Conservation (phyloP, 129 eudicot species). For the Pulicaria dysenterica region DNA sequence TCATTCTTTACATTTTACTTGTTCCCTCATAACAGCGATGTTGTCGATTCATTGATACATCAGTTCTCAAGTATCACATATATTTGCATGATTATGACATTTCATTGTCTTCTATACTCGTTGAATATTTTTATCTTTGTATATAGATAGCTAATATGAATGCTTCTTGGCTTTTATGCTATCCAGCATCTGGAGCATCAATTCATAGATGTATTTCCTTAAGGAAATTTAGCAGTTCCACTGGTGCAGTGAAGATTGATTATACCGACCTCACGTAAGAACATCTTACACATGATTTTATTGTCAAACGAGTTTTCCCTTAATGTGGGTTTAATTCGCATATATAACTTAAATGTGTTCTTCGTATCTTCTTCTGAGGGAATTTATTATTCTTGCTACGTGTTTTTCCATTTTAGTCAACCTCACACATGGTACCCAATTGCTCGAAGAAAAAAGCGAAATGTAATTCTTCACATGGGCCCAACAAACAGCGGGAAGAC, state of each 20-base stretch:
- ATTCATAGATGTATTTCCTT: slow-evolving; percentile 31
- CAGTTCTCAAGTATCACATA: neutral
- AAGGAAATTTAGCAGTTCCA: slow-evolving; percentile 53
- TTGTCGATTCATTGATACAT: neutral
- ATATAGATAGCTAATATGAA: slow-evolving; percentile 38
- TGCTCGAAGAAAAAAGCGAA: slow-evolving; percentile 81
- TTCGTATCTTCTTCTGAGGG: neutral
- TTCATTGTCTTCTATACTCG: neutral
- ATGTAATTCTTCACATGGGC: slow-evolving; percentile 83
- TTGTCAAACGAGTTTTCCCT: neutral
- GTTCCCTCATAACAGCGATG: neutral
- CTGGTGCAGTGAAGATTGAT: slow-evolving; percentile 53
- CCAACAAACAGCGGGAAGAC: slow-evolving; percentile 99
- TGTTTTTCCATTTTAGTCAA: slow-evolving; percentile 48
- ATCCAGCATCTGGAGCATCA: slow-evolving; percentile 22
- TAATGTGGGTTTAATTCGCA: slow-evolving; percentile 1
- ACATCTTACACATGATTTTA: slow-evolving; percentile 10
- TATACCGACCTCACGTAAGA: slow-evolving; percentile 97
- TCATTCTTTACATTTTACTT: neutral
- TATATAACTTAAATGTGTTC: slow-evolving; percentile 1
- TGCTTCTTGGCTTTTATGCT: no score
- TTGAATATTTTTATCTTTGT: slow-evolving; percentile 11
- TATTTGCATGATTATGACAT: slow-evolving; percentile 6
- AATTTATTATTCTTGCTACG: slow-evolving; percentile 6
- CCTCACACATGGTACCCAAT: slow-evolving; percentile 97